These are phyloP conservation scores for Narthecium ossifragum DNA, from an alignment of 106 monocot genomes.

Conservation along the genomic window DNA sequence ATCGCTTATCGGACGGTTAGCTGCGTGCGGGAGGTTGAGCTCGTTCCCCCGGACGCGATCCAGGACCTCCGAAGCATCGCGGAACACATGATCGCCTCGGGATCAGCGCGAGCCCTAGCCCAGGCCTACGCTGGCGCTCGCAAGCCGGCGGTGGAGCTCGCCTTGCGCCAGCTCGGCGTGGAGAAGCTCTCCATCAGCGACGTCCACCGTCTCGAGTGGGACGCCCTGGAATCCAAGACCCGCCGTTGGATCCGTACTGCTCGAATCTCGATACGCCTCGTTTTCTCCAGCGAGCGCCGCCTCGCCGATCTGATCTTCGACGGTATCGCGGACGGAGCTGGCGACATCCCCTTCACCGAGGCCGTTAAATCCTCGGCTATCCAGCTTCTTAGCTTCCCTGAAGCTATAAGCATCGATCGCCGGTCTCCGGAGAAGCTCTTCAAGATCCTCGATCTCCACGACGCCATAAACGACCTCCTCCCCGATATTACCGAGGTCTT, in stretches of 20 bases:
- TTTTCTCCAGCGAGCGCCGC: slow-evolving; percentile 63
- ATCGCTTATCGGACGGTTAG: slow-evolving; percentile 27
- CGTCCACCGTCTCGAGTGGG: slow-evolving; percentile 63
- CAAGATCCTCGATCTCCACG: slow-evolving; percentile 68
- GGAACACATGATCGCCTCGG: slow-evolving; percentile 58
- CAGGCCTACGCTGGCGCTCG: slow-evolving; percentile 68
- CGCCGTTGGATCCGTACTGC: slow-evolving; percentile 83
- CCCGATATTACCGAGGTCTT: slow-evolving; percentile 50
- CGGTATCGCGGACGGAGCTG: slow-evolving; percentile 1
- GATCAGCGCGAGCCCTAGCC: slow-evolving; percentile 63
- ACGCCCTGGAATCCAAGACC: slow-evolving; percentile 51
- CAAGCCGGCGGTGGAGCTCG: slow-evolving; percentile 53
- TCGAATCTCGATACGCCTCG: slow-evolving; percentile 39
- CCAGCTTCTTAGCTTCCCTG: slow-evolving; percentile 60
- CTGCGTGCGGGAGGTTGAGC: slow-evolving; percentile 70
- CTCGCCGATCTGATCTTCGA: slow-evolving; percentile 42
- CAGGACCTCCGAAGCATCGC: slow-evolving; percentile 60
- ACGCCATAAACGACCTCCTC: slow-evolving; percentile 45
- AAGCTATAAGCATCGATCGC: slow-evolving; percentile 65
- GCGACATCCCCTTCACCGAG: slow-evolving; percentile 46
- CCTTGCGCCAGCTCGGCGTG: slow-evolving; percentile 59
- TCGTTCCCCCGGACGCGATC: slow-evolving; percentile 54
- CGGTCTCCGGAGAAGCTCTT: slow-evolving; percentile 74
- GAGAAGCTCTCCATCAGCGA: slow-evolving; percentile 74
- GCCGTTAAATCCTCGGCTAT: slow-evolving; percentile 45